Base-by-base conservation (phyloP, 2,329 filamentous ascomycete genomes). In the Cercospora zeae-maydis region DNA sequence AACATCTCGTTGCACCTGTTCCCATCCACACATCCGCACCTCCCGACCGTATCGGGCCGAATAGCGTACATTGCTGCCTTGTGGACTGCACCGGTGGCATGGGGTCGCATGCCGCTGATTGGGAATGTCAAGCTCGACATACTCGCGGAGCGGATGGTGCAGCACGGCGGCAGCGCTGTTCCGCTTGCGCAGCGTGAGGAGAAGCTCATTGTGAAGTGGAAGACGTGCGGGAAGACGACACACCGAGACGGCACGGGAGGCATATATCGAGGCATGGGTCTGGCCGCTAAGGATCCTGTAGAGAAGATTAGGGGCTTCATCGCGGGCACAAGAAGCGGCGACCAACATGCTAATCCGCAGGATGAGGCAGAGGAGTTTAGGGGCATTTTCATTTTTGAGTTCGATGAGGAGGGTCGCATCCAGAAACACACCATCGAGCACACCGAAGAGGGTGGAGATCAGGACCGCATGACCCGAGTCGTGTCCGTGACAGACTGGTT, bases 401-500 rank as follows among this genome's bases (percentile, higher is more conserved):
- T 99, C 75, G 95, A 98, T 73, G 83, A 86, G 52, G 85, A 96
- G 71, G 95, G 95, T 1, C 84, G 92, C 66, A 86, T 99, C 36
- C 78, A 90, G 53, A 92, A 86, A 69, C 95, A 98, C 76, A 96
- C 91, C 0, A 98, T 99, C 72, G 95, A 99, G 78, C 91, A 96
- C 78, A 90, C 91, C 1, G 90, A 97, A 71, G 88, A 95, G 71
- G 88, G 88, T 14, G 86, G 88, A 39, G 86, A 91, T 64, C 96
- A 89, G 86, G 93, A 97, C 71, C 86, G 86, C 66, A 92, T 90
- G 27, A 88, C 91, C 21, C 91, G 88, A 73, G 90, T 99, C 19
- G 92, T 98, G 14, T 92, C 90, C 13, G 80, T 98, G 68, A 97
- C 95, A 14, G 95, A 99, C 75, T 98, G 95, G 93, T 78, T 99